These are phyloP conservation scores for Cruciata laevipes DNA, from an alignment of 257 asterid species.

Conservation along the genomic window DNA sequence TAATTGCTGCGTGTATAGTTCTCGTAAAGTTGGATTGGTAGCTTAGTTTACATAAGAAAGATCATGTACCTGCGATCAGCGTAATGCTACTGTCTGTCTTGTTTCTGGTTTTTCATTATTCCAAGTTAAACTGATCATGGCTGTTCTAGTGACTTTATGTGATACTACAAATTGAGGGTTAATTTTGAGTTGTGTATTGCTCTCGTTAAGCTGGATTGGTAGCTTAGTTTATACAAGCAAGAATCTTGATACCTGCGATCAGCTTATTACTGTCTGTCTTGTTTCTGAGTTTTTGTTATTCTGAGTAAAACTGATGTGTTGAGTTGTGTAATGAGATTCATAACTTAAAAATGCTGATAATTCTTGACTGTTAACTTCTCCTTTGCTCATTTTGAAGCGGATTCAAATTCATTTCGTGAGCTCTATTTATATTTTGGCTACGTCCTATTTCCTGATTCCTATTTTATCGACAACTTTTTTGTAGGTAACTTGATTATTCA, in stretches of 20 bases:
- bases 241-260: too few species aligned
- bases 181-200: neutral
- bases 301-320: too few species aligned
- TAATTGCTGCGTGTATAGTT: neutral
- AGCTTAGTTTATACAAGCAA: too few species aligned
- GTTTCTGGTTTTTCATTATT: neutral
- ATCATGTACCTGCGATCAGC: neutral
- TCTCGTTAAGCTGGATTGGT: too few species aligned
- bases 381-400: neutral
- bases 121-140: neutral
- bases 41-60: neutral
- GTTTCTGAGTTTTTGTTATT: too few species aligned
- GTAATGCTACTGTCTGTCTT: neutral
- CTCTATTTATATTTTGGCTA: neutral
- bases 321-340: neutral
- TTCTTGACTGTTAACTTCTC: neutral
- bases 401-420: neutral
- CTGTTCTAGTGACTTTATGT: neutral
- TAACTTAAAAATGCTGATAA: neutral
- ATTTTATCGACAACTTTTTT: neutral
- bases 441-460: neutral
- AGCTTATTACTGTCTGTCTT: too few species aligned
- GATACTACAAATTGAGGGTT: neutral
- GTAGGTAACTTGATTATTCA: slow-evolving; percentile 69
- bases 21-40: neutral